These are phyloP conservation scores for Groenewaldozyma salmanticensis DNA, from an alignment of 805 yeast species.

Conservation along the genomic window DNA sequence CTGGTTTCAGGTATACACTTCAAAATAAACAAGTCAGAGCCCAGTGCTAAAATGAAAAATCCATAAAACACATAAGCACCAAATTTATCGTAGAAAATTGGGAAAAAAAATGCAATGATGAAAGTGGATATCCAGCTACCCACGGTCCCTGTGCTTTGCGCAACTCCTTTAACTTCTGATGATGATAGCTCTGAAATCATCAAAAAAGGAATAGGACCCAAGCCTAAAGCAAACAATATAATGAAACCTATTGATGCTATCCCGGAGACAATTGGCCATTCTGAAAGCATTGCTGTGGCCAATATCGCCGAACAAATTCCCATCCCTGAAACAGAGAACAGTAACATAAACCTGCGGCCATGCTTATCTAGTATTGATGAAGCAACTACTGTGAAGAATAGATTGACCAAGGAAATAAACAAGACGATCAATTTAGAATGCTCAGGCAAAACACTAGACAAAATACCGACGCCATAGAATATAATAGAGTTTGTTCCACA, in stretches of 20 bases:
- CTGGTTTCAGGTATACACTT: slow-evolving; percentile 64
- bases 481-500: slow-evolving; percentile 89
- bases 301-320: slow-evolving; percentile 52
- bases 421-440: slow-evolving; percentile 66
- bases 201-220: slow-evolving; percentile 94
- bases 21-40: slow-evolving; percentile 34
- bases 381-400: slow-evolving; percentile 60
- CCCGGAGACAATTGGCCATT: slow-evolving; percentile 4
- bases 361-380: slow-evolving; percentile 65
- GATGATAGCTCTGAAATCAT: slow-evolving; percentile 85
- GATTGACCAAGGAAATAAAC: slow-evolving; percentile 64
- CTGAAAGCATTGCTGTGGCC: slow-evolving; percentile 47
- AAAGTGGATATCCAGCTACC: slow-evolving; percentile 91
- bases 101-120: slow-evolving; percentile 64
- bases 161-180: slow-evolving; percentile 64
- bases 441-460: slow-evolving; percentile 62
- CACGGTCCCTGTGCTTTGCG: slow-evolving; percentile 88
- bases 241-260: slow-evolving; percentile 51
- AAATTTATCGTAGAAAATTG: slow-evolving; percentile 49
- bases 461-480: slow-evolving; percentile 83
- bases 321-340: slow-evolving; percentile 62
- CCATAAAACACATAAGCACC: slow-evolving; percentile 75
- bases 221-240: slow-evolving; percentile 78
- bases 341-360: slow-evolving; percentile 67
- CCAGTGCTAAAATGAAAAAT: slow-evolving; percentile 31